phyloP scores from a whole-genome alignment of 495 filamentous ascomycete species.

The Gamarada debralockiae region DNA sequence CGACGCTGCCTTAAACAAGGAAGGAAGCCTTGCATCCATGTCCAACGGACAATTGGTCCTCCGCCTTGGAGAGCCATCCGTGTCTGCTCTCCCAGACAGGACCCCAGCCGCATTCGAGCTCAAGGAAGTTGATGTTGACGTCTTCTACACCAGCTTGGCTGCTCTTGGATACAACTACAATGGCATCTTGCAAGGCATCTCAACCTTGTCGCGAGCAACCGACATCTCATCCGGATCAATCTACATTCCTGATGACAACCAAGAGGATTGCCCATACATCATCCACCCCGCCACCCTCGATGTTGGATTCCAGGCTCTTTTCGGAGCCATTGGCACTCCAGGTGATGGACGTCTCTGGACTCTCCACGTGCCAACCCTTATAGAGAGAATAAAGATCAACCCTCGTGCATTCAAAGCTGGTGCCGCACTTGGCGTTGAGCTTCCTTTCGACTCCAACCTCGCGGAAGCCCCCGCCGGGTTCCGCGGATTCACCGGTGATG shows the following conservation, averaged over 20 bases:
- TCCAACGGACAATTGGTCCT: constrained; percentile 19
- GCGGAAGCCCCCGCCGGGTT: background rate
- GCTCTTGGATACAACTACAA: constrained; percentile 5
- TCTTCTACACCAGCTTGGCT: constrained; percentile 1
- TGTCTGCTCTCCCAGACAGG: constrained; percentile 17
- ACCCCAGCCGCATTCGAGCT: constrained; percentile 7
- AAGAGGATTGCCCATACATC: background rate
- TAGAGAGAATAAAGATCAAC: constrained; percentile 27
- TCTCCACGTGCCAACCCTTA: constrained; percentile 30
- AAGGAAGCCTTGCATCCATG: background rate
- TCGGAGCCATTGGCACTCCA: constrained; percentile 35
- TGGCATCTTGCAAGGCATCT: background rate
- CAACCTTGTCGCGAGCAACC: background rate
- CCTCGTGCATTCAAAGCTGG: background rate
- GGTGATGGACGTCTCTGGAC: constrained; percentile 29
- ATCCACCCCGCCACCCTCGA: constrained; percentile 41
- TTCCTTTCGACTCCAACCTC: background rate
- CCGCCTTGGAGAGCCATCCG: constrained; percentile 1
- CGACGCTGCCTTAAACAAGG: background rate
- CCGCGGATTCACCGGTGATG: constrained; percentile 12
- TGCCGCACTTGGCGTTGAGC: background rate
- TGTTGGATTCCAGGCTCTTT: constrained; percentile 37
- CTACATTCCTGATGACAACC: background rate
- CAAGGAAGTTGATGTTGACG: background rate
- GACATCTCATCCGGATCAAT: background rate